Evolutionary conservation across 495 filamentous ascomycete species (phyloP), one percentile per base, ranked within the genome.

Genomic region (Hypoxylon crocopeplum): DNA sequence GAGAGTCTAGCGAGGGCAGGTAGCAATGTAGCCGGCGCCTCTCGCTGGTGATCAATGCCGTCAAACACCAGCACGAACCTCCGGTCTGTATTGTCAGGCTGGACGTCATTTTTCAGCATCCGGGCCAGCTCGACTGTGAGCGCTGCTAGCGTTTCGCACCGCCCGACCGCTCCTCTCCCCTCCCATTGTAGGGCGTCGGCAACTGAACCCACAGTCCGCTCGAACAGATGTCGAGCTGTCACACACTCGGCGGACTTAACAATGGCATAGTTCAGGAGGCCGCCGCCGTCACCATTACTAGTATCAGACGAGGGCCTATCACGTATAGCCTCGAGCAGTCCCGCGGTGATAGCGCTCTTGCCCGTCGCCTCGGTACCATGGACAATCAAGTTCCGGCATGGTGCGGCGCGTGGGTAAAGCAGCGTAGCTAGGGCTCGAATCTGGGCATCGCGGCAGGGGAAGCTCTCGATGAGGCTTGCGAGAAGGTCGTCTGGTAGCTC

Each of bases 341-440:
- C 76, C 34, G 77, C 75, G 17, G 89, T 75, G 41, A 96, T 83
- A 44, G 83, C 81, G 20, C 83, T 89, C 75, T 97, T 98, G 57
- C 94, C 95, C 0, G 93, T 97, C n/a, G 92, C 86, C 58, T 91
- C 86, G n/a, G 91, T 84, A 15, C 94, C 94, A 64, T 98, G 84
- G 38, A 94, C 72, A 5, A 96, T 85, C 2, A 98, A 61, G 34
- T 86, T 88, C 5, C 67, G 75, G 54, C 75, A 77, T 21, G 77
- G 73, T 5, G 78, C 77, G 13, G 77, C 76, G 21, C 64, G 49
- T 8, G 78, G 77, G 66, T 81, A 59, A 25, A 91, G 70, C 5
- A 91, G 76, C 29, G 79, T 80, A n/a, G 81, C 78, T 19, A 91
- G 75, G 33, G 87, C 79, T 33, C 80, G 73, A 24, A 83, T 81